These are phyloP conservation scores for Cyclotella kingstonii DNA, from an alignment of 108 stramenopile genomes.

Conservation along the genomic window DNA sequence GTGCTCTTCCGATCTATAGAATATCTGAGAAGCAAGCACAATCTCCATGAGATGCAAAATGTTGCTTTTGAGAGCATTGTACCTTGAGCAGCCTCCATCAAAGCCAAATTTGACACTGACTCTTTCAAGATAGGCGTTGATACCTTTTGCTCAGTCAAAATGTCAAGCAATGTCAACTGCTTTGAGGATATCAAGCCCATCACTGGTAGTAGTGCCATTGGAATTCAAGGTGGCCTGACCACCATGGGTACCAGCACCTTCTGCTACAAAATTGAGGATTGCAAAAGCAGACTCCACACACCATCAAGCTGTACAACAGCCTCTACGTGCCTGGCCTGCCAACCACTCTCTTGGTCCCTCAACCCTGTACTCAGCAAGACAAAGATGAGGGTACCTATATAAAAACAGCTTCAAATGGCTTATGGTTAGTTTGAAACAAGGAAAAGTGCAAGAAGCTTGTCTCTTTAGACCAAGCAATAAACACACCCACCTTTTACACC, in stretches of 20 bases:
- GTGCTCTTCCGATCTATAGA: not conserved
- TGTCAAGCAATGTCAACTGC: not conserved
- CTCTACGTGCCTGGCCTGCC: conserved; percentile 1
- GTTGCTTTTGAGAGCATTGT: not conserved
- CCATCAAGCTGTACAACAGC: conserved; percentile 5
- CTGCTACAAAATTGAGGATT: conserved; percentile 7
- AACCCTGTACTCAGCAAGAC: not conserved
- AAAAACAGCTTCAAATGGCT: not conserved
- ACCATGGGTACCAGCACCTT: conserved; percentile 1
- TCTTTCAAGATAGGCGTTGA: conserved; percentile 31
- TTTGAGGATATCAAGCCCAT: conserved; percentile 1
- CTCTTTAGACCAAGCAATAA: not conserved
- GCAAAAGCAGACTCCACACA: not conserved
- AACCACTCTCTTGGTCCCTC: not conserved
- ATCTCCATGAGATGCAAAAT: not conserved
- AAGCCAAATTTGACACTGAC: conserved; percentile 13
- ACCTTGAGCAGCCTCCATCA: not conserved
- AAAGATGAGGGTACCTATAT: not conserved
- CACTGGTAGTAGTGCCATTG: not conserved
- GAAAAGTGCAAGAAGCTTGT: not conserved
- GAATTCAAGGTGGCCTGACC: not conserved
- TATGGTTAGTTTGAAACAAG: not conserved
- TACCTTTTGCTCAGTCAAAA: conserved; percentile 12
- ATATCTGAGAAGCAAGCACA: too few species aligned
- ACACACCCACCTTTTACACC: conserved; percentile 9